phyloP scores from a whole-genome alignment of 2,329 filamentous ascomycete genomes.

The Colletotrichum spinosum region DNA sequence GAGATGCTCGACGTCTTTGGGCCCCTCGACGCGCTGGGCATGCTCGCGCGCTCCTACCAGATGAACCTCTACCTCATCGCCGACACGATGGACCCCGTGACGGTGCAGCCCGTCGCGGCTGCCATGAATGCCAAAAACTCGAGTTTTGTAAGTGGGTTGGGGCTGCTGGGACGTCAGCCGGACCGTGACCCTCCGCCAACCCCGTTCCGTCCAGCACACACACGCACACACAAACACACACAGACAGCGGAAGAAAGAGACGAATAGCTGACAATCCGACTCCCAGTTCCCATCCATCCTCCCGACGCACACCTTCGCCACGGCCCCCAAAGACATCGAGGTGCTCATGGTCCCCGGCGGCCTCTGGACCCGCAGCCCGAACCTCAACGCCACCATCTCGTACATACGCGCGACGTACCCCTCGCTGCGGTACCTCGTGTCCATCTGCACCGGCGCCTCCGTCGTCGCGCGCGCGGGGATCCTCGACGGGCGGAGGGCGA shows the following conservation, averaged over 20 bases:
- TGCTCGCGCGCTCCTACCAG: slow-evolving; percentile 17
- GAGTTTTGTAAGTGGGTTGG: slow-evolving; percentile 26
- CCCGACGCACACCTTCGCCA: slow-evolving; percentile 55
- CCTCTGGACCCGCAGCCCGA: slow-evolving; percentile 40
- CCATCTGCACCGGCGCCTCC: slow-evolving; percentile 68
- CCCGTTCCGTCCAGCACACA: too few species aligned
- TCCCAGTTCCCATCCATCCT: slow-evolving; percentile 34
- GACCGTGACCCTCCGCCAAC: slow-evolving; percentile 19
- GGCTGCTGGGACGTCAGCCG: not conserved
- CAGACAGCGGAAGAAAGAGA: too few species aligned
- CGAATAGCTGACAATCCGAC: too few species aligned
- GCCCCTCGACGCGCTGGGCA: slow-evolving; percentile 54
- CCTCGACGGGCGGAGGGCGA: slow-evolving; percentile 64
- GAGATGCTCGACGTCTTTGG: slow-evolving; percentile 60
- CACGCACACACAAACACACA: too few species aligned
- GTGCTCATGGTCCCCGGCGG: slow-evolving; percentile 69
- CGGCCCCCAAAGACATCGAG: slow-evolving; percentile 57
- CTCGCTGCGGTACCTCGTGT: slow-evolving; percentile 60
- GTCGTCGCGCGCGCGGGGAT: slow-evolving; percentile 63
- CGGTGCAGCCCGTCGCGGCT: slow-evolving; percentile 2
- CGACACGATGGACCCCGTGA: slow-evolving; percentile 34
- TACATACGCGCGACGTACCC: slow-evolving; percentile 54
- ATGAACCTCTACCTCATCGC: slow-evolving; percentile 30
- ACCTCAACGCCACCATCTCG: slow-evolving; percentile 38
- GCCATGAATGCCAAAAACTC: slow-evolving; percentile 34